Evolutionary conservation across 2,329 filamentous ascomycete species (phyloP).

Genomic region (Talaromyces sp.): DNA sequence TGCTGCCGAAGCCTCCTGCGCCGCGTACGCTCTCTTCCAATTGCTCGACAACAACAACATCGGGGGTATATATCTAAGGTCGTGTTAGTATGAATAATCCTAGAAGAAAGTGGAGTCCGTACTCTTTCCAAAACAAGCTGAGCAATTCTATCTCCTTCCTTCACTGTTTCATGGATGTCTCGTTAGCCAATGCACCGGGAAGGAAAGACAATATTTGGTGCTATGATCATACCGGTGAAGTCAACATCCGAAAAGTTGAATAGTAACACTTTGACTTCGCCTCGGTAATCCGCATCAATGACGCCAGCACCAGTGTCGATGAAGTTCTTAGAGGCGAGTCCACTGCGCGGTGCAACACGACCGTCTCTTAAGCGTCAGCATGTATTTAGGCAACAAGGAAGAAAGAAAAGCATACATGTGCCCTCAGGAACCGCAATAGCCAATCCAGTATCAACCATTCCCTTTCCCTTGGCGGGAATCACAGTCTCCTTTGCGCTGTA

Average conservation of each 20-base stretch:
- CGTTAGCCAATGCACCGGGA: background rate
- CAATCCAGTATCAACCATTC: slow-evolving; percentile 84
- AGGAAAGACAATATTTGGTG: no score
- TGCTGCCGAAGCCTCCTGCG: slow-evolving; percentile 88
- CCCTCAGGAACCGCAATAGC: slow-evolving; percentile 85
- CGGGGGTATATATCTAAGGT: slow-evolving; percentile 76
- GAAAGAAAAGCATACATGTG: slow-evolving; percentile 64
- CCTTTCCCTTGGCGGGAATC: slow-evolving; percentile 80
- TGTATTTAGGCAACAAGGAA: no score
- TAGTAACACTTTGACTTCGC: slow-evolving; percentile 87
- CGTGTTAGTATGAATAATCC: slow-evolving; percentile 1
- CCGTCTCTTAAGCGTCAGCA: slow-evolving; percentile 60
- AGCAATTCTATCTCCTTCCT: slow-evolving; percentile 84
- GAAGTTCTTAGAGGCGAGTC: slow-evolving; percentile 87
- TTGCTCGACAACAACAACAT: slow-evolving; percentile 82
- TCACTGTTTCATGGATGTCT: slow-evolving; percentile 47
- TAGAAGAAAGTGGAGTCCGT: slow-evolving; percentile 13
- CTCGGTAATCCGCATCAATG: slow-evolving; percentile 96
- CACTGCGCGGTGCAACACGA: slow-evolving; percentile 84
- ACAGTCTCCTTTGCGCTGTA: slow-evolving; percentile 72
- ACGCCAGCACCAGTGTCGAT: slow-evolving; percentile 96
- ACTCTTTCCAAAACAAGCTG: slow-evolving; percentile 88
- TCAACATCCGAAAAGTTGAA: slow-evolving; percentile 87
- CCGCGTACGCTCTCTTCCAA: slow-evolving; percentile 88
- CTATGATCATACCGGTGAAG: slow-evolving; percentile 52